Percentiles rank a stretch among this genome's conserved stretches.
phyloP scores from a whole-genome alignment of 768 basidiomycete species.

The Myochromella boudieri region DNA sequence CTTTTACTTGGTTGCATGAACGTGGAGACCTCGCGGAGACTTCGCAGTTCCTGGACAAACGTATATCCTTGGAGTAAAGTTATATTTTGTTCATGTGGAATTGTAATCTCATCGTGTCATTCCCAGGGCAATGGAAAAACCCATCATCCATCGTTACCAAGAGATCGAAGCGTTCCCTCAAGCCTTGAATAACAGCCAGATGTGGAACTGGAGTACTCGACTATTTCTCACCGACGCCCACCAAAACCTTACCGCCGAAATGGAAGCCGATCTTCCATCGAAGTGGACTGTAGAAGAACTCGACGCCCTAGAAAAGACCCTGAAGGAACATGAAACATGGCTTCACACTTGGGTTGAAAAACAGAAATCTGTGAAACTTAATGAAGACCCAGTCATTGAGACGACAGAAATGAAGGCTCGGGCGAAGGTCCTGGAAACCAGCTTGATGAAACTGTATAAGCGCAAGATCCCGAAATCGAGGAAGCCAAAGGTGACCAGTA shows the following conservation, averaged over 20 bases:
- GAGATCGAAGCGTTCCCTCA: constrained; percentile 87
- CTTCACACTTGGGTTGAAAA: constrained; percentile 76
- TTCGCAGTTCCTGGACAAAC: constrained; percentile 69
- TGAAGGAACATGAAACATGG: constrained; percentile 85
- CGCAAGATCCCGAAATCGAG: constrained; percentile 66
- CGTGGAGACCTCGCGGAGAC: constrained; percentile 83
- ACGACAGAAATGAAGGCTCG: constrained; percentile 84
- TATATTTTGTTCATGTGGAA: constrained; percentile 30
- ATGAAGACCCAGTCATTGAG: constrained; percentile 85
- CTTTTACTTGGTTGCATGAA: constrained; percentile 81
- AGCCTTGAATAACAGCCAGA: constrained; percentile 78
- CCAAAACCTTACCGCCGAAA: constrained; percentile 68
- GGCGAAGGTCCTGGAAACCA: constrained; percentile 77
- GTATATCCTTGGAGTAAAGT: constrained; percentile 82
- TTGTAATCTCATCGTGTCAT: background rate
- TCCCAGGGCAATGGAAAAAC: constrained; percentile 69
- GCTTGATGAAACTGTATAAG: constrained; percentile 65
- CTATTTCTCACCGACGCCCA: constrained; percentile 85
- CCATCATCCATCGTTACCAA: constrained; percentile 83
- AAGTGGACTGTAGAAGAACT: constrained; percentile 91
- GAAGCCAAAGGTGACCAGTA: constrained; percentile 45
- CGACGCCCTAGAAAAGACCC: constrained; percentile 68
- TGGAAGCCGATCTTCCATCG: constrained; percentile 57
- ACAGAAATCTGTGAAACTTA: constrained; percentile 71
- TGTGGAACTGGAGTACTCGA: constrained; percentile 85